phyloP scores from a whole-genome alignment of 768 basidiomycete species.

The Lactarius deliciosus region DNA sequence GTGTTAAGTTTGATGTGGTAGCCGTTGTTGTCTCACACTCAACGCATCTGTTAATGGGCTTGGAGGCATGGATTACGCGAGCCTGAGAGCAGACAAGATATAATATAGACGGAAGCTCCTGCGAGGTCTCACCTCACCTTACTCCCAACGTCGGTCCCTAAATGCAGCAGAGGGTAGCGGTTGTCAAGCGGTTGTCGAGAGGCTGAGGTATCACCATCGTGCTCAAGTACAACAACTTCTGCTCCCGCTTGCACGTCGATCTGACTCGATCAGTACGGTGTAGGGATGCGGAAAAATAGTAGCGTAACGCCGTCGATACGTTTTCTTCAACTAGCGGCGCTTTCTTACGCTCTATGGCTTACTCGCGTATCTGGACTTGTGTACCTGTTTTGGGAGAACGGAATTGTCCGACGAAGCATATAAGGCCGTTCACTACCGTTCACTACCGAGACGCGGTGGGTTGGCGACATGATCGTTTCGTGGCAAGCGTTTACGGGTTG shows the following conservation, averaged over 20 bases:
- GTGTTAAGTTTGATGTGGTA: not conserved
- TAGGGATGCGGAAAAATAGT: not conserved
- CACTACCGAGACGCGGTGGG: not conserved
- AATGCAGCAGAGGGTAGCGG: not conserved
- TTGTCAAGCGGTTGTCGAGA: conserved; percentile 3
- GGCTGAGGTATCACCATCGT: not conserved
- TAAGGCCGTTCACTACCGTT: not conserved
- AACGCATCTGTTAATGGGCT: not conserved
- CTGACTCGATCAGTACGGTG: not conserved
- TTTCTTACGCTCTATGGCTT: not conserved
- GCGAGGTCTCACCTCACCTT: not conserved
- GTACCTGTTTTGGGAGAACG: not conserved
- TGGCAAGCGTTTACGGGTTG: not conserved
- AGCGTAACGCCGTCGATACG: not conserved
- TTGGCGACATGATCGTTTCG: not conserved
- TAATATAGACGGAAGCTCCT: not conserved
- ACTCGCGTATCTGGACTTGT: not conserved
- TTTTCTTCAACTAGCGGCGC: not conserved
- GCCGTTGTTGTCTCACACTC: not conserved
- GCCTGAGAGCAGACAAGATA: not conserved
- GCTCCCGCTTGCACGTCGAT: not conserved
- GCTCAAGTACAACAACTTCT: not conserved
- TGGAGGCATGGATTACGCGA: not conserved
- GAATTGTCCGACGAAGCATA: not conserved
- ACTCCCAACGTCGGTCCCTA: not conserved